Base-by-base conservation (phyloP, 805 yeast genomes). In the Suhomyces pyralidae region DNA sequence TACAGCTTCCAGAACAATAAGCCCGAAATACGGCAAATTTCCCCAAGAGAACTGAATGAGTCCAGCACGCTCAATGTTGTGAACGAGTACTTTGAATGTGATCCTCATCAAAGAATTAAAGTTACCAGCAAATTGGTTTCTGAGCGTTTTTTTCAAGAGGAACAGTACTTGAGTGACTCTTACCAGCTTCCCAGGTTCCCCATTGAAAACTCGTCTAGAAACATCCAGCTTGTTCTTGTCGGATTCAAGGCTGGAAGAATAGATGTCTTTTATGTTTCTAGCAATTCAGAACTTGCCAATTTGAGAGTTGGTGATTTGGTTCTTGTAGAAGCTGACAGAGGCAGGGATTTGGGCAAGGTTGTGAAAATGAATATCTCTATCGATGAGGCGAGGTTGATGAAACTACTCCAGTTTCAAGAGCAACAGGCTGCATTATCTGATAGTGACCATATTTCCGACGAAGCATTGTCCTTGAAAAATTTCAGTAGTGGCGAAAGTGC, bases 271-370 rank as follows among this genome's bases (percentile, higher is more conserved):
- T 83, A 81, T 62, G 68, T 85, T 19, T 83, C 90, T 1, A 48
- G 54, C 20, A 57, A 56, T 40, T 67, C 25, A 61, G 58, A 45
- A 14, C 44, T 46, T 19, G 24, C 19, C 30, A 24, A 24, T 30
- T 66, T 83, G 43, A 69, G 73, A 48, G 67, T 74, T 5, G 88
- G 88, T 20, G 91, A 86, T 62, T 75, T 86, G 61, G 93, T 89
- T 14, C 81, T 88, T 61, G 96, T 88, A 15, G 93, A 88, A 62
- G 96, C 94, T 1, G 96, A 88, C 62, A 74, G 96, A 32, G 96
- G 96, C 36, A 71, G 82, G 36, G 96, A 88, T 67, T 75, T 88
- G 54, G 96, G 96, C 36, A 79, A 80, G 61, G 80, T 88, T 45
- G 80, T 81, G 36, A 77, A 79, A 53, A 69, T 83, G 60, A 78